Base-by-base conservation (phyloP, 768 basidiomycete genomes). In the Lentinula detonsa region DNA sequence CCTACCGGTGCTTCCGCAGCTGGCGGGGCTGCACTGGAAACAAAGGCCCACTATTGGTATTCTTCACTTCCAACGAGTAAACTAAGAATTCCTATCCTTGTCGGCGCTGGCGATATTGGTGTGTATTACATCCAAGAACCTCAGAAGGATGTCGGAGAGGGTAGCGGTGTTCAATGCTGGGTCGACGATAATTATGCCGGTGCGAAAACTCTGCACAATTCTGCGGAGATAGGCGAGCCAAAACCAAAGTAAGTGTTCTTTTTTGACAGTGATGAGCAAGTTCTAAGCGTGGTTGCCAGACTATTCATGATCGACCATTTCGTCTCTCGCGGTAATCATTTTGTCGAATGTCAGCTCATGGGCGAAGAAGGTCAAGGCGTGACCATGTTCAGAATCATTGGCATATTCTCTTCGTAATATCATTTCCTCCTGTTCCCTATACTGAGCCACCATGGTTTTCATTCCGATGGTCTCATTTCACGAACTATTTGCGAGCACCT, bases 121-220 rank as follows among this genome's bases (percentile, higher is more conserved):
- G 80, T 99, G 8, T 98, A 98, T 74, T 97, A 87, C 73, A 62
- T 98, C 35, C 83, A 83, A 70, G 93, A 94, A 63, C 88, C 92
- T 10, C 74, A 79, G 53, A 68, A 67, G 28, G 70, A 76, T 16
- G 77, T 85, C 39, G 86, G 83, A 5, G 76, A 83, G 62, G 89
- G 91, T 35, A 86, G 87, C 66, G 80, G 82, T 57, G 78, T 95
- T 3, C 85, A 91, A 67, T 98, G 97, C 71, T 98, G 96, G 96
- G 97, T 99, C 35, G 97, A 99, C 72, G 95, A 99, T 72, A 99
- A 99, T 70, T 84, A 86, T 64, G 74, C 67, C 0, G 96, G 97
- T 4, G 87, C 85, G 33, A 84, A 84, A 62, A 80, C 86, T 45
- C 79, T 98, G 61, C 84, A 86, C 71, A 95, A 98, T 68, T 85